These are phyloP conservation scores for Phytophthora chlamydospora DNA, from an alignment of 352 stramenopile species.

Conservation along the genomic window DNA sequence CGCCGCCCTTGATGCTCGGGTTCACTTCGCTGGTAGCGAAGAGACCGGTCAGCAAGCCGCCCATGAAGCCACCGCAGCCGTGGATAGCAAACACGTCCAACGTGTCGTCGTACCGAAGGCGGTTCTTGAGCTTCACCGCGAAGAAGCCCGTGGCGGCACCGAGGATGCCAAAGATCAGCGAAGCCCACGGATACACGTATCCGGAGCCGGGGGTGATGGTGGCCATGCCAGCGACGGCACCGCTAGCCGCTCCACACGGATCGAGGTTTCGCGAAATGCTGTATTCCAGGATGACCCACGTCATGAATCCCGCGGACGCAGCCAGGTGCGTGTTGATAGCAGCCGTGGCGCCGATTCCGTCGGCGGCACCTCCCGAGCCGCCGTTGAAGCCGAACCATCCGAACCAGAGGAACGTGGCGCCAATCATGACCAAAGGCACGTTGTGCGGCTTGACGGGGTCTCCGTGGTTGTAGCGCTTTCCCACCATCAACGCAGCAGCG, in stretches of 20 bases:
- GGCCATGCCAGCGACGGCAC: slow-evolving; percentile 67
- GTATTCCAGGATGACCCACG: slow-evolving; percentile 68
- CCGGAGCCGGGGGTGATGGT: slow-evolving; percentile 70
- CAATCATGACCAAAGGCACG: slow-evolving; percentile 82
- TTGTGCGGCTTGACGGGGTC: slow-evolving; percentile 79
- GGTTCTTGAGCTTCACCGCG: slow-evolving; percentile 64
- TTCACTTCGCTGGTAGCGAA: slow-evolving; percentile 63
- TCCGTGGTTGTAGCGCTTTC: slow-evolving; percentile 73
- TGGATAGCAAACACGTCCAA: slow-evolving; percentile 82
- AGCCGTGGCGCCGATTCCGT: slow-evolving; percentile 64
- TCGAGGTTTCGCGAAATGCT: slow-evolving; percentile 55
- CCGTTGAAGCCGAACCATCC: slow-evolving; percentile 87
- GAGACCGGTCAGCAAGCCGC: slow-evolving; percentile 66
- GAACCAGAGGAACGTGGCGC: slow-evolving; percentile 74
- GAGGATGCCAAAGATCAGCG: slow-evolving; percentile 73
- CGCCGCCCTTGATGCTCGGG: slow-evolving; percentile 52
- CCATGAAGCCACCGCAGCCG: slow-evolving; percentile 59
- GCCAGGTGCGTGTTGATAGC: slow-evolving; percentile 77
- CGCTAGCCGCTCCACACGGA: slow-evolving; percentile 61
- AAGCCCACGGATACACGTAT: slow-evolving; percentile 66
- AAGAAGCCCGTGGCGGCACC: slow-evolving; percentile 52
- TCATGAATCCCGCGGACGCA: slow-evolving; percentile 60
- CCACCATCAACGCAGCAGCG: slow-evolving; percentile 66
- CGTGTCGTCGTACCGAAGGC: slow-evolving; percentile 73
- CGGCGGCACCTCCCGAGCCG: slow-evolving; percentile 57